Evolutionary conservation across 192 early-diverging fungal species (phyloP), one percentile per base, ranked within the genome.

Genomic region (Backusella westeae): DNA sequence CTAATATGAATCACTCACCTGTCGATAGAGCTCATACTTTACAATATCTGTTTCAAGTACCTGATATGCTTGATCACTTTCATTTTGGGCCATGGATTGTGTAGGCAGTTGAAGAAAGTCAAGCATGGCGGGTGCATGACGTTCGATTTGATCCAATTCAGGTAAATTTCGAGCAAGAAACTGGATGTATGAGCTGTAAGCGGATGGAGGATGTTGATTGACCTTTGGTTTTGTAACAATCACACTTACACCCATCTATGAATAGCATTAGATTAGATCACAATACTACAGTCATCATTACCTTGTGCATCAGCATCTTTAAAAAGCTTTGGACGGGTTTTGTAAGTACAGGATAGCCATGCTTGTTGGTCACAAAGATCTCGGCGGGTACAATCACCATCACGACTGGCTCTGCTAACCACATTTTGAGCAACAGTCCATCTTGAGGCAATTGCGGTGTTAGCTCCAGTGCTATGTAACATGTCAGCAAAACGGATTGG

Each of bases 331-430:
- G 98, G 75, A 96, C 90, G 0, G 71, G 67, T 76, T 94, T 94
- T 34, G 86, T 86, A 34, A 99, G 87, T 42, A 98, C 98, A 10
- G 98, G 97, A 76, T 89, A 97, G 2, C 95, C 94, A 71, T 91
- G 92, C 39, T 82, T 80, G 82, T 98, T 98, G 7, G 77, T 78
- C 6, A 94, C 73, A 74, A 99, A 99, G 38, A 93, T 77, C 19
- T 80, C 44, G 14, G 89, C 89, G 3, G 94, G 90, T 8, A 99
- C 52, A 44, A 96, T 87, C 4, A 98, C 84, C 1, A 87, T 79
- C 72, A 90, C 88, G 21, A 99, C 84, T 0, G 98, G 98, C 76
- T 99, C 97, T 2, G 96, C 92, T 15, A 90, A 79, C 98, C 98
- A 99, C 63, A 84, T 85, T 12, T 86, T 82, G 14, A 90, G 36